phyloP scores from a whole-genome alignment of 208 protist species.

The Acanthamoeba triangularis region DNA sequence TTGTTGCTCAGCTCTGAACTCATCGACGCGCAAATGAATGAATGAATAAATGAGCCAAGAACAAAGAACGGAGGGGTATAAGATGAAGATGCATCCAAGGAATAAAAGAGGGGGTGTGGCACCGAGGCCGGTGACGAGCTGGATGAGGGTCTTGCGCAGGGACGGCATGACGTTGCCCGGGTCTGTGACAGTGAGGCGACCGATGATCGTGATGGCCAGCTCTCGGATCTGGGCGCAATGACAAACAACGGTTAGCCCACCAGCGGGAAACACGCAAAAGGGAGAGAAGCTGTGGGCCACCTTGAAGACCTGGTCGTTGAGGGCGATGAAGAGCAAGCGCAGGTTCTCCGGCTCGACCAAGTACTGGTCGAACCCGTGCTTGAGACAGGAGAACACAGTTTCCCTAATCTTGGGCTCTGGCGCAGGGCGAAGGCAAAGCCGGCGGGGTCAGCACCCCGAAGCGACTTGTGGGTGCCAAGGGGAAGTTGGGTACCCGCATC shows the following conservation, averaged over 20 bases:
- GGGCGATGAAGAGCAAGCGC: conserved; percentile 92
- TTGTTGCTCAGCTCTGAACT: conserved; percentile 88
- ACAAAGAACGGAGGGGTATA: too few species aligned
- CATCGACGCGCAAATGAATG: too few species aligned
- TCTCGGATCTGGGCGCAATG: too few species aligned
- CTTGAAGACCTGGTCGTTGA: conserved; percentile 96
- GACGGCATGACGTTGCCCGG: conserved; percentile 94
- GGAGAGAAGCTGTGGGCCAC: too few species aligned
- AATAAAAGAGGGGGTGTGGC: too few species aligned
- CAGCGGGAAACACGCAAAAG: too few species aligned
- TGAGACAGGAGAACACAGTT: conserved; percentile 89
- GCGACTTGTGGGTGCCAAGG: too few species aligned
- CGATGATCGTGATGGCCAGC: conserved; percentile 93
- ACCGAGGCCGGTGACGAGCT: conserved; percentile 94
- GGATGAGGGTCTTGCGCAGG: conserved; percentile 94
- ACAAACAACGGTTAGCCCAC: too few species aligned
- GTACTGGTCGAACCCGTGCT: conserved; percentile 92
- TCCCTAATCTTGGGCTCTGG: conserved; percentile 86
- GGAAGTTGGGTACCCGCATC: conserved; percentile 82
- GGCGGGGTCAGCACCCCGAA: too few species aligned
- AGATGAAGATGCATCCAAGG: too few species aligned
- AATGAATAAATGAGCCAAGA: too few species aligned
- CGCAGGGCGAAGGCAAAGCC: too few species aligned
- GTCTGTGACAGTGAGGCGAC: conserved; percentile 93
- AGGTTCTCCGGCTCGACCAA: conserved; percentile 94